A percentile compares a stretch with the other conserved stretches of the same genome.
Evolutionary conservation across 192 early-diverging fungal genomes (phyloP).

Genomic region (Coemansia sp.): DNA sequence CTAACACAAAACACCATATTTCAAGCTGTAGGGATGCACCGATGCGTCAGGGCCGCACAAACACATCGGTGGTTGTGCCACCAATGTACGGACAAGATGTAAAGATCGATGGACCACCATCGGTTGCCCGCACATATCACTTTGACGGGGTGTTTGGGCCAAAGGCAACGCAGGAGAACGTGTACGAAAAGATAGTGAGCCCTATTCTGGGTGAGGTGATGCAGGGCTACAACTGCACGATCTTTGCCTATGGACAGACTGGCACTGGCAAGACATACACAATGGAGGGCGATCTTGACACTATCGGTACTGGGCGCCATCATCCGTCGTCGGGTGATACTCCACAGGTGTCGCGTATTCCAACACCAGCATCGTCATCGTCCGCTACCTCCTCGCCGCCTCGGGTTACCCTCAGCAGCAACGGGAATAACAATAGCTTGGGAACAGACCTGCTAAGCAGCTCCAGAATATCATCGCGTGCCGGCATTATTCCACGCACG

Average conservation of each 20-base stretch:
- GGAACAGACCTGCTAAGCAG: slow-evolving; percentile 8
- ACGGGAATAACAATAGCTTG: background rate
- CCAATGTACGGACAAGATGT: slow-evolving; percentile 64
- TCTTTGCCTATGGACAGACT: slow-evolving; percentile 87
- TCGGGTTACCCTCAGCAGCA: background rate
- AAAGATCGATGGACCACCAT: slow-evolving; percentile 44
- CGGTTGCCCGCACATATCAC: slow-evolving; percentile 69
- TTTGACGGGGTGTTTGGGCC: slow-evolving; percentile 92
- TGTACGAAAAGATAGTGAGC: slow-evolving; percentile 76
- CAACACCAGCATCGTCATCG: background rate
- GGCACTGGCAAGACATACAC: slow-evolving; percentile 96
- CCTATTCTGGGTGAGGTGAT: slow-evolving; percentile 84
- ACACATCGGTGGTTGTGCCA: slow-evolving; percentile 58
- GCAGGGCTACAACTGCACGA: slow-evolving; percentile 75
- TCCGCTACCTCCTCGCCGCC: background rate
- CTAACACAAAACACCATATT: background rate
- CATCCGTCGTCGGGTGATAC: background rate
- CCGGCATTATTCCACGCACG: slow-evolving; percentile 91
- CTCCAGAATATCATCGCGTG: slow-evolving; percentile 42
- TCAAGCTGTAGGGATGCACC: slow-evolving; percentile 21
- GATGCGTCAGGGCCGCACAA: background rate
- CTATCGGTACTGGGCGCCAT: background rate
- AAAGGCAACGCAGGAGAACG: slow-evolving; percentile 69
- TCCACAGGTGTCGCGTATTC: slow-evolving; percentile 4
- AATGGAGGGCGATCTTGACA: slow-evolving; percentile 87